These are phyloP conservation scores for Penicillium fuscoglaucum DNA, from an alignment of 2,329 filamentous ascomycete genomes.

Conservation along the genomic window DNA sequence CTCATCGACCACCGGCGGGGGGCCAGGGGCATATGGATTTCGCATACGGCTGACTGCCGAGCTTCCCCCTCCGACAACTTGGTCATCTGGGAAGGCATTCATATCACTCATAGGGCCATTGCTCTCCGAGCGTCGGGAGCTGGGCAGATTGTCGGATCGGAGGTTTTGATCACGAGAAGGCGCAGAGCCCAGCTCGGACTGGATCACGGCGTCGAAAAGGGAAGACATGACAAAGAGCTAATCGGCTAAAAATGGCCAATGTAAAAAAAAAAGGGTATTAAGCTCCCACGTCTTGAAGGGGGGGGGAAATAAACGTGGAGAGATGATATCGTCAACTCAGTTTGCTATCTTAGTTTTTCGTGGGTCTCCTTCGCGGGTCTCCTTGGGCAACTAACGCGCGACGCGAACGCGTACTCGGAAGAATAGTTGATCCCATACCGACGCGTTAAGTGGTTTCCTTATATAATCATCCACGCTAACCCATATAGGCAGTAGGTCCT, in stretches of 20 bases:
- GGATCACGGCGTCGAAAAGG: slow-evolving; percentile 44
- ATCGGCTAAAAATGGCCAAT: slow-evolving; percentile 29
- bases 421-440: slow-evolving; percentile 16
- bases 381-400: slow-evolving; percentile 28
- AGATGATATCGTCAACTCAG: slow-evolving; percentile 8
- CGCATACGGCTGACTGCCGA: slow-evolving; percentile 50
- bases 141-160: slow-evolving; percentile 47
- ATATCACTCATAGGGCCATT: slow-evolving; percentile 57
- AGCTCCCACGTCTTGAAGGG: slow-evolving; percentile 3
- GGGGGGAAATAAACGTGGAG: slow-evolving; percentile 15
- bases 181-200: slow-evolving; percentile 43
- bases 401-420: slow-evolving; percentile 27
- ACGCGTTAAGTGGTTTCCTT: slow-evolving; percentile 41
- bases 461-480: background rate
- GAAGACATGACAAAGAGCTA: slow-evolving; percentile 39
- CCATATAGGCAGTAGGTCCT: background rate
- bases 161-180: slow-evolving; percentile 30
- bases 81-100: slow-evolving; percentile 62
- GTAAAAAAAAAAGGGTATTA: slow-evolving; percentile 15
- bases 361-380: slow-evolving; percentile 20
- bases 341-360: slow-evolving; percentile 21
- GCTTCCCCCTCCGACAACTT: slow-evolving; percentile 57
- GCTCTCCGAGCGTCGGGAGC: slow-evolving; percentile 56
- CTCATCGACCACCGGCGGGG: slow-evolving; percentile 60
- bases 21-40: slow-evolving; percentile 53